A percentile compares a stretch with the other conserved stretches of the same genome.
Conservation (phyloP, 2,329 filamentous ascomycete genomes). For the Aspergillus calidoustus region DNA sequence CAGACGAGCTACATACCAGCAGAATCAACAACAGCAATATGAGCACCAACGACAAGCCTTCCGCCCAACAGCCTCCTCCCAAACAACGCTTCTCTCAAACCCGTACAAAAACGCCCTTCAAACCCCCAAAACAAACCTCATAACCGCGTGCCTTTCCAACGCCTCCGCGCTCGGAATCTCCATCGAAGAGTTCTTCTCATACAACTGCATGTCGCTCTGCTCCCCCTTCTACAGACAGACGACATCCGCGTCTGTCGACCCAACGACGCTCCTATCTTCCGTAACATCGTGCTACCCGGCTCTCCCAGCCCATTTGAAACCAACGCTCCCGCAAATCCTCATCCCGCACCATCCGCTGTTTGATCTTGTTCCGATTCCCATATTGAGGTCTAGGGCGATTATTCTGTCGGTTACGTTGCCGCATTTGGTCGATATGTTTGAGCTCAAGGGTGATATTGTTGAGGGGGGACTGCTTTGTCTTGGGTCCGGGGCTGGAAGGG, state of each 20-base stretch:
- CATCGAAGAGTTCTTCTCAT: conserved; percentile 16
- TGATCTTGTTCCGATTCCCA: conserved; percentile 43
- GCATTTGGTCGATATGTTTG: conserved; percentile 37
- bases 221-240: conserved; percentile 42
- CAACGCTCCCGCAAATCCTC: conserved; percentile 45
- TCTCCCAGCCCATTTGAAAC: conserved; percentile 39
- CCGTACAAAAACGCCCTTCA: conserved; percentile 12
- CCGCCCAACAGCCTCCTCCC: neutral
- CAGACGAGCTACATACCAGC: neutral
- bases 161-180: conserved; percentile 14
- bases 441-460: conserved; percentile 46
- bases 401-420: conserved; percentile 37
- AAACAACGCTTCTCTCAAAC: neutral
- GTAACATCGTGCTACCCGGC: conserved; percentile 18
- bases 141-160: conserved; percentile 18
- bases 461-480: conserved; percentile 34
- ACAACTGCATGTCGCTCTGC: conserved; percentile 23
- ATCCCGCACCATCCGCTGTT: conserved; percentile 44
- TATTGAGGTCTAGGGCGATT: conserved; percentile 39
- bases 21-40: neutral
- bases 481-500: neutral
- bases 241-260: conserved; percentile 17
- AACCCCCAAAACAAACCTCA: neutral
- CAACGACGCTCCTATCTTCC: conserved; percentile 29
- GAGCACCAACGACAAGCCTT: neutral